A percentile compares a stretch with the other conserved stretches of the same genome.
Evolutionary conservation across 352 stramenopile species (phyloP).

Genomic region (Phytophthora citrophthora): DNA sequence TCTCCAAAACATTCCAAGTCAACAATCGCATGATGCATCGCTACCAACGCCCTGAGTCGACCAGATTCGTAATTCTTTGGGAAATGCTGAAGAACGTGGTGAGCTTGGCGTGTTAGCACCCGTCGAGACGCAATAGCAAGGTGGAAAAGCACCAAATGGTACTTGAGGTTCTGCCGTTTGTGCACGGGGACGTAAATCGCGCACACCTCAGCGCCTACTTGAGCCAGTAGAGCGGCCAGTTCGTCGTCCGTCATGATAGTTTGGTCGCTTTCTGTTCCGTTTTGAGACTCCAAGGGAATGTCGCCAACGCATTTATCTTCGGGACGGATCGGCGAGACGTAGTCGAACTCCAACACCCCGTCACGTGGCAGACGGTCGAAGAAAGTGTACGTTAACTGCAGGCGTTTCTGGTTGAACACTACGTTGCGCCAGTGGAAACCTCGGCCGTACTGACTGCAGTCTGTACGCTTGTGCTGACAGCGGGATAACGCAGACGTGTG

Average conservation of each 20-base stretch:
- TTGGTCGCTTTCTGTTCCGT: constrained; percentile 15
- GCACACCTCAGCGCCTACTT: constrained; percentile 70
- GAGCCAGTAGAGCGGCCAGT: constrained; percentile 43
- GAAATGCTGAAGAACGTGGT: constrained; percentile 74
- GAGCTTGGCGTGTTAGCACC: constrained; percentile 51
- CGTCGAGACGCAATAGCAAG: constrained; percentile 57
- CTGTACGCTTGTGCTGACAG: constrained; percentile 55
- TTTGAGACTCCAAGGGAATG: constrained; percentile 12
- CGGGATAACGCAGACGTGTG: constrained; percentile 35
- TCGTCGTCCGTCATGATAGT: constrained; percentile 45
- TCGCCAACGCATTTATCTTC: constrained; percentile 52
- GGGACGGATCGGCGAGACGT: constrained; percentile 57
- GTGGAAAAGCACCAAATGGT: constrained; percentile 74
- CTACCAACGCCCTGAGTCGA: constrained; percentile 55
- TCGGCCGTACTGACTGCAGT: constrained; percentile 66
- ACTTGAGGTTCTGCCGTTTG: constrained; percentile 76
- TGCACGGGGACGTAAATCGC: constrained; percentile 76
- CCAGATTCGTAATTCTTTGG: constrained; percentile 71
- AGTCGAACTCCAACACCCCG: constrained; percentile 78
- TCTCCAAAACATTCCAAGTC: constrained; percentile 71
- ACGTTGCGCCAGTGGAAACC: constrained; percentile 71
- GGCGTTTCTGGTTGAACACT: constrained; percentile 58
- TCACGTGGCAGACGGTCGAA: constrained; percentile 57
- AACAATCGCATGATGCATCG: constrained; percentile 65
- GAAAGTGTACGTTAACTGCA: constrained; percentile 64